phyloP scores from a whole-genome alignment of 345 rosid species.

The Dipteronia sinensis region DNA sequence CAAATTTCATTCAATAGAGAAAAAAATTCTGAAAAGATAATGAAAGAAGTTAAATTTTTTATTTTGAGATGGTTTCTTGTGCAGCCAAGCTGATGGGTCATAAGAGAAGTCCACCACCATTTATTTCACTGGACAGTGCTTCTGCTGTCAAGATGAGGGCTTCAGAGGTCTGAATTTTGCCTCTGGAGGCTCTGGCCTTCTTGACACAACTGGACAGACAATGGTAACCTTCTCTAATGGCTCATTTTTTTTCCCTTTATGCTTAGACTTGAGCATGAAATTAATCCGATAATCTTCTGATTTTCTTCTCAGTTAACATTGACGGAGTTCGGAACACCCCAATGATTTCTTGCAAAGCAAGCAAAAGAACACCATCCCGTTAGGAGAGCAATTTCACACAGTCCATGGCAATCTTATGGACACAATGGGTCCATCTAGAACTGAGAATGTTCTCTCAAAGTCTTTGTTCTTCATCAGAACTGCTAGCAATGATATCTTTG shows the following conservation, averaged over 20 bases:
- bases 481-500: conserved; percentile 53
- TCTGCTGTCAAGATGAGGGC: conserved; percentile 22
- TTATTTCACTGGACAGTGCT: conserved; percentile 32
- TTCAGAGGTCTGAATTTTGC: conserved; percentile 53
- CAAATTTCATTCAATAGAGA: too few species aligned
- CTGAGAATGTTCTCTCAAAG: conserved; percentile 33
- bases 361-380: conserved; percentile 29
- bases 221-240: conserved; percentile 5
- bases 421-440: conserved; percentile 24
- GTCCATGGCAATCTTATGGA: conserved; percentile 25
- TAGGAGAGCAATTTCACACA: conserved; percentile 36
- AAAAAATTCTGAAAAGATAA: background rate
- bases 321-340: background rate
- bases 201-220: conserved; percentile 34
- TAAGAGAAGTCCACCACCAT: conserved; percentile 53
- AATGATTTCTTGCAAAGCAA: background rate
- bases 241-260: background rate
- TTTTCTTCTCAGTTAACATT: conserved; percentile 13
- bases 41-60: too few species aligned
- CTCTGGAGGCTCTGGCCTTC: conserved; percentile 60
- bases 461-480: conserved; percentile 54
- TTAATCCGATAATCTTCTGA: background rate
- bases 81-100: conserved; percentile 47
- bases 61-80: conserved; percentile 9
- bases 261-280: background rate